Base-by-base conservation (phyloP, 495 filamentous ascomycete species). In the Penicillium alfredii region DNA sequence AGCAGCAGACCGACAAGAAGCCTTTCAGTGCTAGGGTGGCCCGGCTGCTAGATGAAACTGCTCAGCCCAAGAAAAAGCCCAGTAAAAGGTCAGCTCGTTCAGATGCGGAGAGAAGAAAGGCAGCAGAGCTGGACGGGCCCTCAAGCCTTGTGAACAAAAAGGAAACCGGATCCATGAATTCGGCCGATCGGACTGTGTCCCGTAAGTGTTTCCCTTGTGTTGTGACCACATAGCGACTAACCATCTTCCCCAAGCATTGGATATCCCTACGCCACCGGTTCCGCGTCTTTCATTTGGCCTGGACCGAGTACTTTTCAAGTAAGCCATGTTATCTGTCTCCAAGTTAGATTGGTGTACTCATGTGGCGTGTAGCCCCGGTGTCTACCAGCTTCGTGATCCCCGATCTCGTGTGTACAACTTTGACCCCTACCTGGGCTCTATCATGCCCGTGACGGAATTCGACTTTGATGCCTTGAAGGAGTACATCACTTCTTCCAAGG, bases 241-340 rank as follows among this genome's bases (percentile, higher is more conserved):
- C 56, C 51, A 33, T 49, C 13, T 33, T 5, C 44, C 45, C 24
- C 11, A 36, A 72, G 70, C 68, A 8, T 41, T 92, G 27, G 57
- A 76, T 16, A 56, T 72, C 19, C 49, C 65, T 8, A 73, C 72
- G 20, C 61, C 76, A 8, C 67, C 72, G 9, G 83, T 95, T 8
- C 86, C 92, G 3, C 52, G 53, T 3, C 64, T 97, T 6, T 71
- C 81, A 1, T 85, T 93, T 56, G 86, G 81, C 8, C 72, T 98
- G 1, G 87, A 96, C 32, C 74, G 92, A 25, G 92, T 92, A 22
- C 65, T 98, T 4, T 98, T 98, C 71, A 98, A 96, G 76, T 78
- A 61, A 47, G 68, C 30, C n/a, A n/a, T n/a, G n/a, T n/a, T n/a
- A n/a, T n/a, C n/a, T n/a, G n/a, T n/a, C n/a, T n/a, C n/a, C n/a